Conservation (phyloP, 257 asterid genomes). For the Prunella vulgaris region DNA sequence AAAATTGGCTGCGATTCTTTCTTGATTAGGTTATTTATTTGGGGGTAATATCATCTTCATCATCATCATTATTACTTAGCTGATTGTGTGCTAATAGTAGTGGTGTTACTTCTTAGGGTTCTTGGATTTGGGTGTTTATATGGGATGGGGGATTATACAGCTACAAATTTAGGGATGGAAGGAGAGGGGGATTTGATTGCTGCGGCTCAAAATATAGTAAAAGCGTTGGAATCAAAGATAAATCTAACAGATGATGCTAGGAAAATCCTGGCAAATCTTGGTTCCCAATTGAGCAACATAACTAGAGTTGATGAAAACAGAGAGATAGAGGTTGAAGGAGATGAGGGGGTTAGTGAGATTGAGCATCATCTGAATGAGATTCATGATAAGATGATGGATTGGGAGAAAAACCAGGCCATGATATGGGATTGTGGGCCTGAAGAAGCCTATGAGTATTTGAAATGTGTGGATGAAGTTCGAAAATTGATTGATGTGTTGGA, state of each 20-base stretch:
- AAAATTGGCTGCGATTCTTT: not conserved
- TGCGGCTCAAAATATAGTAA: slow-evolving; percentile 54
- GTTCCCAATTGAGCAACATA: slow-evolving; percentile 50
- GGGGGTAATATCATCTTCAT: not conserved
- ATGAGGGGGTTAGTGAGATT: slow-evolving; percentile 40
- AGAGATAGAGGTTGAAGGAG: slow-evolving; percentile 21
- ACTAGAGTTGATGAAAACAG: slow-evolving; percentile 27
- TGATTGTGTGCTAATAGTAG: slow-evolving; percentile 3
- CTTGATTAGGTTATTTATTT: slow-evolving; percentile 13
- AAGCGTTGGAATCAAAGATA: slow-evolving; percentile 48
- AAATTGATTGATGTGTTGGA: slow-evolving; percentile 57
- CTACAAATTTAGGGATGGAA: slow-evolving; percentile 39
- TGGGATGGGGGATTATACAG: slow-evolving; percentile 56
- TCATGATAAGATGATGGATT: slow-evolving; percentile 55
- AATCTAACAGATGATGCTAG: slow-evolving; percentile 46
- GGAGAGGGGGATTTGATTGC: slow-evolving; percentile 72
- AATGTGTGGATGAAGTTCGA: slow-evolving; percentile 60
- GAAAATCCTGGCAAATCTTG: slow-evolving; percentile 67
- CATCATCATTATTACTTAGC: not conserved
- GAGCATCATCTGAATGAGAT: slow-evolving; percentile 52
- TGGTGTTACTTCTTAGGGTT: slow-evolving; percentile 3
- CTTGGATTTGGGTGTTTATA: slow-evolving; percentile 15
- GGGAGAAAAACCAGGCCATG: slow-evolving; percentile 70
- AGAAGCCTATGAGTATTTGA: slow-evolving; percentile 64
- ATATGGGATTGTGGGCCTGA: slow-evolving; percentile 82